Base-by-base conservation (phyloP, 2,329 filamentous ascomycete species). In the Aspergillus sp. region DNA sequence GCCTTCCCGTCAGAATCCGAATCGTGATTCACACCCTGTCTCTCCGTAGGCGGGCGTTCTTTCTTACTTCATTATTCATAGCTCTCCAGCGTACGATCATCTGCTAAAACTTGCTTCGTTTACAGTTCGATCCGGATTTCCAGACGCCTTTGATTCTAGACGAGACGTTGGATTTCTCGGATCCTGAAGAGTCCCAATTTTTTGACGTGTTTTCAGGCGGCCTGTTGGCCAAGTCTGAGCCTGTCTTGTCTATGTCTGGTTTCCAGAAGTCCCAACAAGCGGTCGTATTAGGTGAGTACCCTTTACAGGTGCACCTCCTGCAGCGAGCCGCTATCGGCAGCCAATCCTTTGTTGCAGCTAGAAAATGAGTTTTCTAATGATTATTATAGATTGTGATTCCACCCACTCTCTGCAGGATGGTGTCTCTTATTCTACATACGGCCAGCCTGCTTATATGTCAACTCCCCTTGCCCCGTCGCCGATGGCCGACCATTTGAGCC, bases 231-330 rank as follows among this genome's bases (percentile, higher is more conserved):
- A 82, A 80, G 73, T 78, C 79, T 75, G 81, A 85, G 81, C 77
- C 85, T 79, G 77, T 86, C 69, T 79, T 90, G 78, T 86, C 89
- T 77, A 93, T 93, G 89, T 89, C 90, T 75, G 88, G 88, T 77
- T 93, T 91, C 82, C 82, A 83, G 71, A 96, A 96, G 78, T 78
- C 86, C 58, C 86, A 89, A 75, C 82, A 87, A 77, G 82, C 88
- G 75, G 89, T 88, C 75, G 84, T 93, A 80, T 89, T 93, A 78
- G 89, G 92, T 96, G 81, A 80, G 91, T 87, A 11, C 60, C 53
- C 8, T 34, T 11, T 48, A 24, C 15, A 6, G 24, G 15, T 11
- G 42, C 33, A 9, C 33, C 27, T 39, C 17, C 15, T 30, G 22
- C n/a, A 11, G 13, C 24, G 8, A 42, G 33, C n/a, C 20, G 17